Conservation (phyloP, 2,329 filamentous ascomycete species). For the Botryotinia calthae region DNA sequence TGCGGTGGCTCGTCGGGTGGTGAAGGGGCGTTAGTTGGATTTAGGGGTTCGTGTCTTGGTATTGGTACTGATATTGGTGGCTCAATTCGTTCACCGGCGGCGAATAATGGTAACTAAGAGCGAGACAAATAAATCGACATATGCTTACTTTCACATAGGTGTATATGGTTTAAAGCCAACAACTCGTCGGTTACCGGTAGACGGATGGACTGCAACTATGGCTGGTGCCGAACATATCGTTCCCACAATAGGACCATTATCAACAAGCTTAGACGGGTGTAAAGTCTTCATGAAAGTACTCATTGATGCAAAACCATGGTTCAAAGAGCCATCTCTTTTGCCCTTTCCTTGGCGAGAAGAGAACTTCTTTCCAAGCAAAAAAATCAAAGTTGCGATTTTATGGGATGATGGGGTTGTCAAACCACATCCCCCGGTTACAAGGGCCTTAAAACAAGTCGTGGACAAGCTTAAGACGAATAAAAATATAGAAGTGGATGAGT, state of each 20-base stretch:
- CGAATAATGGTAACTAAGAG: slow-evolving; percentile 43
- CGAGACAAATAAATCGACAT: not conserved
- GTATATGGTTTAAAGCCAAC: slow-evolving; percentile 39
- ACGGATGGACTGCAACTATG: slow-evolving; percentile 29
- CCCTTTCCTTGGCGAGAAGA: slow-evolving; percentile 51
- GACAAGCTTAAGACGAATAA: slow-evolving; percentile 47
- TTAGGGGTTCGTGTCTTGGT: slow-evolving; percentile 52
- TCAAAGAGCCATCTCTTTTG: slow-evolving; percentile 50
- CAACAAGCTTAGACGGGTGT: slow-evolving; percentile 50
- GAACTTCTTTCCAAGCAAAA: slow-evolving; percentile 41
- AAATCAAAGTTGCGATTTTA: slow-evolving; percentile 59
- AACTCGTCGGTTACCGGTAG: slow-evolving; percentile 30
- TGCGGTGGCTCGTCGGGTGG: slow-evolving; percentile 55
- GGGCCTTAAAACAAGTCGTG: slow-evolving; percentile 55
- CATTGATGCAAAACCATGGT: slow-evolving; percentile 48
- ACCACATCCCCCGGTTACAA: slow-evolving; percentile 57
- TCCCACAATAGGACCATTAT: slow-evolving; percentile 52
- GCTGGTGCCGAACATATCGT: slow-evolving; percentile 42
- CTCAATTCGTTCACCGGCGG: slow-evolving; percentile 48
- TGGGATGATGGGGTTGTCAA: slow-evolving; percentile 59
- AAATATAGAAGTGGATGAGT: slow-evolving; percentile 54
- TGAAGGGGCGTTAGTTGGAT: slow-evolving; percentile 53
- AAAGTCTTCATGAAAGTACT: slow-evolving; percentile 45
- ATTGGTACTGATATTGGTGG: slow-evolving; percentile 55
- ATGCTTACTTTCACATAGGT: slow-evolving; percentile 27